Evolutionary conservation across 2,329 filamentous ascomycete species (phyloP), one percentile per base, ranked within the genome.

Genomic region (Fusarium marasasianum): DNA sequence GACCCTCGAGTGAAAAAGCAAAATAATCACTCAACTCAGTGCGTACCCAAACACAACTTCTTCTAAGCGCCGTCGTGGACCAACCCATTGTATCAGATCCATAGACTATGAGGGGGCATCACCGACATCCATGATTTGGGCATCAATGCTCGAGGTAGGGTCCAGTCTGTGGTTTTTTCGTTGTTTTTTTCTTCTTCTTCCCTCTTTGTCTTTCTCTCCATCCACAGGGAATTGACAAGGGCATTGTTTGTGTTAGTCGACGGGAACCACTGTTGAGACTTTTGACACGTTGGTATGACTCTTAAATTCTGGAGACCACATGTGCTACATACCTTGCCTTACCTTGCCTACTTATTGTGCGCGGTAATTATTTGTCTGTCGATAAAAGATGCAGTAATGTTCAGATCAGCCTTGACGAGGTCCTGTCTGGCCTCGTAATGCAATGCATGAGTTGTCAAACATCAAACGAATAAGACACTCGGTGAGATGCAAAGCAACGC

Each of bases 211-310:
- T 47, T 45, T 35, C 12, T 44, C 43, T 43, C 50, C 56, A 47
- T 56, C 71, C 67, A 73, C 71, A 68, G 43, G 43, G 35, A 72
- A 59, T 68, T 53, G 60, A 43, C 37, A 59, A 71, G 64, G 54
- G 33, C 26, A 53, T n/a, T 44, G 40, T 55, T 74, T 59, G 31
- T 66, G 53, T 66, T 74, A 51, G 71, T 63, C 26, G 58, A 72
- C 48, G 40, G 57, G 53, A 59, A 41, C 47, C 40, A 51, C 66
- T 63, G 41, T 55, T 72, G 56, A 56, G 47, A 44, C 53, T 59
- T 57, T 71, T 73, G 71, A 74, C 71, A 73, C 71, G 71, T 72
- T 74, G 44, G 43, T 72, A 71, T 74, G 67, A 69, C 71, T 73
- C 71, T 71, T 74, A 44, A 44, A 50, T 68, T 56, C 35, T 54